phyloP scores from a whole-genome alignment of 345 rosid species.

The Cardiospermum halicacabum region DNA sequence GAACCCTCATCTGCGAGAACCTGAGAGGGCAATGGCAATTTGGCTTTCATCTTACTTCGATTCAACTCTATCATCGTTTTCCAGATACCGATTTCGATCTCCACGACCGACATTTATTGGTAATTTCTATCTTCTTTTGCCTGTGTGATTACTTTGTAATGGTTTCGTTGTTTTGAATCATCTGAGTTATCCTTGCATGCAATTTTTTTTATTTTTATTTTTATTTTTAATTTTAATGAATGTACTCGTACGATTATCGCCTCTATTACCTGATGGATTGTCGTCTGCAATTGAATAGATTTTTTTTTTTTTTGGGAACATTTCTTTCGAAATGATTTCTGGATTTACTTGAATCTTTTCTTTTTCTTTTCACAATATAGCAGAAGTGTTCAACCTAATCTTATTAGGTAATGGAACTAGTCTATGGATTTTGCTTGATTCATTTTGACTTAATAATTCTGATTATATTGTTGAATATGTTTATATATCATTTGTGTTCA shows the following conservation, averaged over 20 bases:
- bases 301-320: neutral
- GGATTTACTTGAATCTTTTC: neutral
- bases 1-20: neutral
- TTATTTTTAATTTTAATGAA: neutral
- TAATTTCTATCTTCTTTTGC: neutral
- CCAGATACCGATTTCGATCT: neutral
- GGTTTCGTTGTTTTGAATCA: neutral
- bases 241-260: too few species aligned
- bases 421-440: neutral
- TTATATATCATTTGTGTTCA: neutral
- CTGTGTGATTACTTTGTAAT: neutral
- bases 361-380: neutral
- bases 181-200: neutral
- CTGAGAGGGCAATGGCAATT: neutral
- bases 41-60: neutral
- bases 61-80: constrained; percentile 1
- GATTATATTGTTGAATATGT: neutral
- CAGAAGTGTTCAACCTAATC: neutral
- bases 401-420: neutral
- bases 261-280: neutral
- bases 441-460: neutral
- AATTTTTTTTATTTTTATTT: neutral
- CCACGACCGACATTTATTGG: neutral
- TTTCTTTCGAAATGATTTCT: neutral
- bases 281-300: neutral